A percentile compares a stretch with the other conserved stretches of the same genome.
These are phyloP conservation scores for Leccinum pellstonianum DNA, from an alignment of 768 basidiomycete species.

Conservation along the genomic window DNA sequence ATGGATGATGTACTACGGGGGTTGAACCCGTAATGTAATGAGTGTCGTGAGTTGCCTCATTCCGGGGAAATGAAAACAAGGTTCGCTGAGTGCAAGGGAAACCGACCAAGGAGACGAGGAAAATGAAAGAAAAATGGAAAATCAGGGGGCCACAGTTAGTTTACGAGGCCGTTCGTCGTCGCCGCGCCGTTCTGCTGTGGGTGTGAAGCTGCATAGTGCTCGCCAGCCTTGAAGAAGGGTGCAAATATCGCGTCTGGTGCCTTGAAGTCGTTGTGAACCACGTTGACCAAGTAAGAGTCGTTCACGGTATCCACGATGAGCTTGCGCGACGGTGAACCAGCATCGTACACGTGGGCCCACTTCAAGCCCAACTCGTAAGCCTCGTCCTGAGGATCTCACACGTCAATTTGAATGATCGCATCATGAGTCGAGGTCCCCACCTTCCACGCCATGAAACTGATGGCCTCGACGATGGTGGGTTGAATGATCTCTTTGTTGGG, in stretches of 20 bases:
- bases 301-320: conserved; percentile 81
- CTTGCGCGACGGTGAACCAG: conserved; percentile 69
- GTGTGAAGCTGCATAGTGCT: conserved; percentile 49
- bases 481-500: conserved; percentile 95
- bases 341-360: conserved; percentile 87
- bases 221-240: conserved; percentile 79
- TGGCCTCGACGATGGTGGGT: conserved; percentile 94
- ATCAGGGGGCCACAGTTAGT: conserved; percentile 14
- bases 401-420: background rate
- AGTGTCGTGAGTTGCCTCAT: conserved; percentile 34
- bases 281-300: conserved; percentile 82
- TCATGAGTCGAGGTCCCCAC: conserved; percentile 37
- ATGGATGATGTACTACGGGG: conserved; percentile 54
- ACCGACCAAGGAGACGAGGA: background rate
- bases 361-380: conserved; percentile 89
- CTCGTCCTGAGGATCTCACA: conserved; percentile 63
- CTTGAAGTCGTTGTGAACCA: conserved; percentile 96
- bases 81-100: conserved; percentile 2
- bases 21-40: conserved; percentile 74
- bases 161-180: conserved; percentile 39
- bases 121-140: background rate
- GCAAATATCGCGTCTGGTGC: conserved; percentile 79
- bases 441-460: conserved; percentile 99
- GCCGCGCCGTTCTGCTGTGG: conserved; percentile 30
- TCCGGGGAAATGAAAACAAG: background rate